These are phyloP conservation scores for Flaveria linearis DNA, from an alignment of 129 eudicot species.

Conservation along the genomic window DNA sequence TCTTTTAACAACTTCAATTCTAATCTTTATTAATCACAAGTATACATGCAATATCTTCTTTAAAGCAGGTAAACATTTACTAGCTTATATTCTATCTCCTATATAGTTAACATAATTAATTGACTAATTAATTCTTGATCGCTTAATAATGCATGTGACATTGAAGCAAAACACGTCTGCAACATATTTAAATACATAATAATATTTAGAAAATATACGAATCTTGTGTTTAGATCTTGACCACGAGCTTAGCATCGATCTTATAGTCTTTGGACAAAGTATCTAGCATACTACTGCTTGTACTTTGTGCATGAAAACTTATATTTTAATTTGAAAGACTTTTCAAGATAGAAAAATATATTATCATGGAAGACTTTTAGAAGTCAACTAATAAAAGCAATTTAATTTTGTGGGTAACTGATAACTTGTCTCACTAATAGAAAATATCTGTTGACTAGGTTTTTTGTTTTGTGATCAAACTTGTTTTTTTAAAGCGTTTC, in stretches of 20 bases:
- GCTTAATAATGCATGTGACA: conserved; percentile 9
- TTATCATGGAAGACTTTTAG: conserved; percentile 20
- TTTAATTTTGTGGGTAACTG: neutral
- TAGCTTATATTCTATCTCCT: neutral
- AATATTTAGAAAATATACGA: neutral
- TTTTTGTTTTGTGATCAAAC: no score
- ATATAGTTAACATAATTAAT: neutral
- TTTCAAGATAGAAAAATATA: conserved; percentile 12
- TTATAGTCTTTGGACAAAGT: neutral
- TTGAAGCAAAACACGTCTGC: conserved; percentile 1
- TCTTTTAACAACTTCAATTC: neutral
- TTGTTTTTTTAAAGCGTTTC: no score
- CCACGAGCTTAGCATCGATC: neutral
- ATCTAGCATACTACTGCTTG: neutral
- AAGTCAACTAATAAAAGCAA: conserved; percentile 29
- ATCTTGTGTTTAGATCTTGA: conserved; percentile 10
- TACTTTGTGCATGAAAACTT: conserved; percentile 9
- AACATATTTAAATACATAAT: neutral
- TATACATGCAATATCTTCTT: no score
- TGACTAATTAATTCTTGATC: neutral
- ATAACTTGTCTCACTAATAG: conserved; percentile 16
- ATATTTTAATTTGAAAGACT: conserved; percentile 16
- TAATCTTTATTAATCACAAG: neutral
- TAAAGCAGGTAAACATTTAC: no score
- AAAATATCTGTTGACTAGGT: neutral